Base-by-base conservation (phyloP, 1,284 basidiomycete genomes). In the Ganoderma meredithae region DNA sequence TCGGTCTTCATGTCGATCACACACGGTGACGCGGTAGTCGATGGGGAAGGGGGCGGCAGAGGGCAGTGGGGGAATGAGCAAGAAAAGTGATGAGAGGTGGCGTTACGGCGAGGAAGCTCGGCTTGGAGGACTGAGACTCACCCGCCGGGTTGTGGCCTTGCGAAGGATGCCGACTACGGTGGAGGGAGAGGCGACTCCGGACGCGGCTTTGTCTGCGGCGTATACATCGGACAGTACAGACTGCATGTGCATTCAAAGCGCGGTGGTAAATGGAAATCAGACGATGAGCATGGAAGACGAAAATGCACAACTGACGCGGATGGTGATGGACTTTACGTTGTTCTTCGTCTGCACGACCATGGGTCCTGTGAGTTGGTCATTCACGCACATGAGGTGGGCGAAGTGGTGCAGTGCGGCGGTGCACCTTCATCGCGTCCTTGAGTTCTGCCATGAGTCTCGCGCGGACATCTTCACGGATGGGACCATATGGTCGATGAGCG, bases 221-320 rank as follows among this genome's bases (percentile, higher is more conserved):
- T 92, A 88, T 2, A 93, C 83, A 69, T 93, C 91, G 8, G 91
- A 83, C 12, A 92, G 81, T 43, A 91, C 83, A 22, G 90, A 89
- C 90, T 92, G 67, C 19, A 25, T 15, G 19, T 3, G 27, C 27
- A 31, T 31, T 31, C 3, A 3, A 2, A 31, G 27, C 27, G 27
- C 27, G 27, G 27, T 31, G 27, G 27, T 31, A 31, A 31, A 27
- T 19, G 19, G 41, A 40, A 39, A 17, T 31, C 41, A 44, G 59
- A 59, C 25, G 33, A 33, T 31, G 33, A 63, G 36, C 36, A 49
- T 44, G 49, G 15, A 63, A 17, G 62, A 15, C 41, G 39, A n/a
- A 22, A 22, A 22, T 22, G n/a, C 44, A 7, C 22, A 47, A 76
- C 87, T 69, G 73, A 92, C 90, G 62, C 90, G 87, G 70, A 92